Base-by-base conservation (phyloP, 164 flowering plant species). In the Santalum album region DNA sequence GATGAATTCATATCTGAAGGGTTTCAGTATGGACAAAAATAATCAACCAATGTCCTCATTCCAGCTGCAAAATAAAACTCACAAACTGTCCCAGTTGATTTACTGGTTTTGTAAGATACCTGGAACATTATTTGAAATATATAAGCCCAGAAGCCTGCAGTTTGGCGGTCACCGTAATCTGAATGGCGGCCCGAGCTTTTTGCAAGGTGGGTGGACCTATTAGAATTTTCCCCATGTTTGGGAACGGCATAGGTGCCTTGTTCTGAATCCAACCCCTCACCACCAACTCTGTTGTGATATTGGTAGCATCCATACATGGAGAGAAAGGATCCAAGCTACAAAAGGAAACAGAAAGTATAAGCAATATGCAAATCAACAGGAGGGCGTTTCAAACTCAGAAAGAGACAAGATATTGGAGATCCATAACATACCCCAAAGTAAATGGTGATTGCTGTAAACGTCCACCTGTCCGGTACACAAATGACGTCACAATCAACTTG, bases 381-480 rank as follows among this genome's bases (percentile, higher is more conserved):
- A 29, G 42, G 12, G 16, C 9, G 14, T 3, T 11, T 38, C 42
- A 15, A 9, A 6, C 16, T 2, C 12, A 14, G 32, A 35, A 2
- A 51, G 23, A 45, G 0, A 32, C 16, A 21, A 7, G 1, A n/a
- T 23, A 18, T 38, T 20, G 14, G 51, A 59, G 51, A 49, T 23
- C 26, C 29, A 64, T 55, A 20, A 58, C 84, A 58, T 81, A 90
- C 98, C 95, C 90, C 96, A 74, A 90, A 91, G 70, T 91, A 91
- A 48, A 86, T 63, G 27, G 90, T 81, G 55, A 86, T 72, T 63
- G 75, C 68, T 16, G 80, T 64, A 69, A 86, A 86, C 21, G 98
- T 91, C 96, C 95, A 91, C 81, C 96, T 90, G 80, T 52, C 54
- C 36, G 63, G 35, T 44, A 61, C 18, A 56, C 35, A 63, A 56